These are phyloP conservation scores for Pelargonium fulgidum DNA, from an alignment of 441 rosid species.

Conservation along the genomic window DNA sequence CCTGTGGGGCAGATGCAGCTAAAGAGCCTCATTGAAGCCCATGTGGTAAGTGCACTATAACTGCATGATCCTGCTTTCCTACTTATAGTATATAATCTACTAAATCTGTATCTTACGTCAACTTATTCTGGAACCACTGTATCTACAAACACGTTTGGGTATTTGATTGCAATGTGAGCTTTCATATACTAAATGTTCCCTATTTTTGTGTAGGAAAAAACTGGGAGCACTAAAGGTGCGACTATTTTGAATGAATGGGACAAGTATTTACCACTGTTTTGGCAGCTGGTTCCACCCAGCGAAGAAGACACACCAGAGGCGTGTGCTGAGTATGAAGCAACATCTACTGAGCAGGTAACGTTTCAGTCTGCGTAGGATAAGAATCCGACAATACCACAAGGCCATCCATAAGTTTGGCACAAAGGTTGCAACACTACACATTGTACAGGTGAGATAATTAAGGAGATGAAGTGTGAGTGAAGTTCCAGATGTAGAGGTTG, in stretches of 20 bases:
- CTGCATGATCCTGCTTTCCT: background rate
- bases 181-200: too few species aligned
- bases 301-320: conserved; percentile 99
- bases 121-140: too few species aligned
- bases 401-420: conserved; percentile 2
- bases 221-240: conserved; percentile 77
- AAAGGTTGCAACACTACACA: conserved; percentile 9
- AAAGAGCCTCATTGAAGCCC: conserved; percentile 81
- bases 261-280: conserved; percentile 61
- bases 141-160: too few species aligned
- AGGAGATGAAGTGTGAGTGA: conserved; percentile 17
- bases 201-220: conserved; percentile 57
- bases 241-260: conserved; percentile 82
- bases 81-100: background rate
- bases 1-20: conserved; percentile 97
- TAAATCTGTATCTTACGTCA: too few species aligned
- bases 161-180: too few species aligned
- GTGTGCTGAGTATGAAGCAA: conserved; percentile 59
- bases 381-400: background rate
- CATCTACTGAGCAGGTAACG: conserved; percentile 59
- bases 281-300: conserved; percentile 99
- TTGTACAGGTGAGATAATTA: conserved; percentile 32
- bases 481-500: conserved; percentile 11
- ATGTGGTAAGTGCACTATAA: conserved; percentile 59
- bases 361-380: conserved; percentile 60